Conservation (phyloP, 129 eudicot species). For the Pittosporum tobira region DNA sequence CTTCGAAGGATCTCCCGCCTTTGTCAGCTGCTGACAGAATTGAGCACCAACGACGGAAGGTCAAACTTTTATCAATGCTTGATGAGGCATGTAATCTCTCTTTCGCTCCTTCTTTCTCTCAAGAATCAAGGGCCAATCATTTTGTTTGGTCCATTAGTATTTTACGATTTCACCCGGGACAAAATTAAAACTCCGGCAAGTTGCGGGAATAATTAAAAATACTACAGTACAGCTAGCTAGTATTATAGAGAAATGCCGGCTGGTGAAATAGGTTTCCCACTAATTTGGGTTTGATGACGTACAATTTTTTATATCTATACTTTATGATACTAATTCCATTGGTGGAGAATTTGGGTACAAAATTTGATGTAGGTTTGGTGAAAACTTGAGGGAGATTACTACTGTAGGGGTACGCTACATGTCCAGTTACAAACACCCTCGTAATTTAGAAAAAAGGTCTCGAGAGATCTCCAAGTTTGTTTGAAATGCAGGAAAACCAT, state of each 20-base stretch:
- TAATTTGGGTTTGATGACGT: background rate
- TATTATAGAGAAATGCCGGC: slow-evolving; percentile 28
- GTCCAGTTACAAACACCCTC: background rate
- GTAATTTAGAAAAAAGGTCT: background rate
- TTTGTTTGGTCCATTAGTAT: slow-evolving; percentile 5
- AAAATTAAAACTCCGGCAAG: slow-evolving; percentile 27
- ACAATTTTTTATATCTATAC: background rate
- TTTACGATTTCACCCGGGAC: slow-evolving; percentile 14
- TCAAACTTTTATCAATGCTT: slow-evolving; percentile 89
- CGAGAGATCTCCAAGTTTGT: background rate
- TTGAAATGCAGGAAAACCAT: slow-evolving; percentile 10
- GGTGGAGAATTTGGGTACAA: background rate
- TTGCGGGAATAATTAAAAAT: background rate
- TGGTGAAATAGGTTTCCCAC: slow-evolving; percentile 18
- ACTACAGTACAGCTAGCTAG: background rate
- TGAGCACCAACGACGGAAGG: slow-evolving; percentile 93
- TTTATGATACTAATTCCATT: slow-evolving; percentile 1
- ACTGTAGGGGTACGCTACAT: background rate
- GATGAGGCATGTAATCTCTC: slow-evolving; percentile 67
- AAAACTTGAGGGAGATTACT: slow-evolving; percentile 6
- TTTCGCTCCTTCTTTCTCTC: slow-evolving; percentile 11
- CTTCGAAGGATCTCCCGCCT: slow-evolving; percentile 61
- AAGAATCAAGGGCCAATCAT: slow-evolving; percentile 23
- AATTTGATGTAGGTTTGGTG: slow-evolving; percentile 11
- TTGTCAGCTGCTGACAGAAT: slow-evolving; percentile 84